phyloP scores from a whole-genome alignment of 345 rosid genomes.

The Hibiscus tridactylites region DNA sequence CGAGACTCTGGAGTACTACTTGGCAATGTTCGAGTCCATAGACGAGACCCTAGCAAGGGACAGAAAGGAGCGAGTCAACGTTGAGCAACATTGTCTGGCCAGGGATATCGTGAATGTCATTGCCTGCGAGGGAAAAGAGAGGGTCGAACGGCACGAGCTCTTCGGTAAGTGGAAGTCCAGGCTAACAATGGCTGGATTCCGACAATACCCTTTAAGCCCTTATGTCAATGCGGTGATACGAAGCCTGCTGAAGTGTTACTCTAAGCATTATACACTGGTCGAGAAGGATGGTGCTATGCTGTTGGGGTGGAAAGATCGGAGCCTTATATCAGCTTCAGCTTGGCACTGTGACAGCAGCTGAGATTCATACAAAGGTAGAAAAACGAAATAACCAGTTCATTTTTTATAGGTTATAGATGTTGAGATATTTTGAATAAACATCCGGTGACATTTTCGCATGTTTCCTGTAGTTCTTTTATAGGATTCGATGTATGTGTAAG shows the following conservation, averaged over 20 bases:
- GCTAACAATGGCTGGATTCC: not conserved
- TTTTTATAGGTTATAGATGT: no score
- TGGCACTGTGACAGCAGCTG: not conserved
- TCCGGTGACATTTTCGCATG: not conserved
- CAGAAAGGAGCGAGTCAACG: not conserved
- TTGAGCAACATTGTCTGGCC: not conserved
- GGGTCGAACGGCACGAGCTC: not conserved
- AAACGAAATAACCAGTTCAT: not conserved
- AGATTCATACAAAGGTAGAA: not conserved
- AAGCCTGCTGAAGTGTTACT: not conserved
- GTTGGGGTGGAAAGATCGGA: not conserved
- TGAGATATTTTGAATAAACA: no score
- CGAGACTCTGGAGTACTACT: not conserved
- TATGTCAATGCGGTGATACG: not conserved
- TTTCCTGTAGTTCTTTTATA: not conserved
- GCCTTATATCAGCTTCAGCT: not conserved
- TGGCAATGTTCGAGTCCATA: not conserved
- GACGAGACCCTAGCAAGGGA: not conserved
- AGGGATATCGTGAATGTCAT: not conserved
- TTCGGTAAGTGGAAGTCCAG: not conserved
- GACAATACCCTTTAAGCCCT: not conserved
- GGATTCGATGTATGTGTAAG: not conserved
- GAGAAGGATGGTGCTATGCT: not conserved
- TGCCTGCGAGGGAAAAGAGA: not conserved
- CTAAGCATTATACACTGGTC: not conserved